Evolutionary conservation across 1,139 yeast genomes (phyloP), one percentile per base, ranked within the genome.

Genomic region (Taphrina confusa): DNA sequence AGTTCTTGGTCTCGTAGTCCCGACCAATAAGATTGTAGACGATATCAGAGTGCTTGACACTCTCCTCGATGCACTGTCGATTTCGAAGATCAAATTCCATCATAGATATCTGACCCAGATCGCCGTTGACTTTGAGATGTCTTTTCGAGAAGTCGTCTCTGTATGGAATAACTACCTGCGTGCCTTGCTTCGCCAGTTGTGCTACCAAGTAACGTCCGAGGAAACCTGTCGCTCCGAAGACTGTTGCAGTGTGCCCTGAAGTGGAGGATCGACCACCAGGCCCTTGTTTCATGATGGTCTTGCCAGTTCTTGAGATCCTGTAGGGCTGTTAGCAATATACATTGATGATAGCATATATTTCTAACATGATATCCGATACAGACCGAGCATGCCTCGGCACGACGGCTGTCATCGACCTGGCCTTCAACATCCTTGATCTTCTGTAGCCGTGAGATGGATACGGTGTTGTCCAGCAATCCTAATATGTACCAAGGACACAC

Each of bases 191-290:
- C 58, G 66, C 66, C 68, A 88, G 76, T 69, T 84, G 86, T 45
- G 92, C 77, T 14, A 82, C 80, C 65, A 88, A 73, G 67, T 85
- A 81, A 61, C 90, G 81, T 39, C 96, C 96, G 64, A 88, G 76
- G 72, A 85, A 84, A 1, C 96, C 95, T 57, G 83, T 75, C 34
- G 87, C 90, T 11, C 96, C 96, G 69, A 88, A 88, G 2, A 88
- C 92, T 4, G 96, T 87, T 28, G 92, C 95, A 4, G 92, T 87
- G 75, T 83, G 87, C 1, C 96, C 96, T n/a, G 92, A 84, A 76
- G 95, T 80, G 37, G 95, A 87, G 8, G 95, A 85, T 65, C 78
- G 71, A 42, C 96, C 95, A 47, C 95, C 95, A 55, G 82, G 75
- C 63, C 96, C 96, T 40, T 78, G 78, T 22, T 87, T 73, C 58